A percentile compares a stretch with the other conserved stretches of the same genome.
phyloP scores from a whole-genome alignment of 192 early-diverging fungal genomes.

The Coemansia sp. region DNA sequence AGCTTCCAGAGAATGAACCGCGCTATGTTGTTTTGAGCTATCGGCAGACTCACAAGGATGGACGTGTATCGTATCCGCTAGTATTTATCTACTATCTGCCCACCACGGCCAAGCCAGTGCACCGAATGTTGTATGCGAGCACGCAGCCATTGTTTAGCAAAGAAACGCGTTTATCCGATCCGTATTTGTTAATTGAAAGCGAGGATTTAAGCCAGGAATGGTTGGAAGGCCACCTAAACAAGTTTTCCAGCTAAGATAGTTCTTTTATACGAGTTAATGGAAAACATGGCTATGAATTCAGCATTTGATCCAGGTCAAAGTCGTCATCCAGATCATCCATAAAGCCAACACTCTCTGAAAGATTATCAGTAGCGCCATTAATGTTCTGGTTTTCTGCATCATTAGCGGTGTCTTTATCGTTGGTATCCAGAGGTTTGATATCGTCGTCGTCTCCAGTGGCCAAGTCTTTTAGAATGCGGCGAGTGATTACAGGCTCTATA shows the following conservation, averaged over 20 bases:
- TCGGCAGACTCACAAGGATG: slow-evolving; percentile 42
- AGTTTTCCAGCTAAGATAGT: slow-evolving; percentile 19
- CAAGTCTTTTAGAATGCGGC: slow-evolving; percentile 25
- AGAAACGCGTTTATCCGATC: slow-evolving; percentile 64
- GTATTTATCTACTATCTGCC: slow-evolving; percentile 70
- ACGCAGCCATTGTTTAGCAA: slow-evolving; percentile 63
- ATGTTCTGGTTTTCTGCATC: neutral
- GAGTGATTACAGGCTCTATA: slow-evolving; percentile 35
- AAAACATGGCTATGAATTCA: too few species aligned
- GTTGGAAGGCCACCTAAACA: slow-evolving; percentile 56
- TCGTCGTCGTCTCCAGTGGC: slow-evolving; percentile 4
- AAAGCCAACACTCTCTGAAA: slow-evolving; percentile 1
- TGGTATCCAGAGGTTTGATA: neutral
- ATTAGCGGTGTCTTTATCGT: neutral
- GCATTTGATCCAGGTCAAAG: slow-evolving; percentile 31
- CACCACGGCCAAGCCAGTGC: slow-evolving; percentile 36
- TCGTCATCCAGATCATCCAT: slow-evolving; percentile 25
- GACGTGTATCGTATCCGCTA: slow-evolving; percentile 71
- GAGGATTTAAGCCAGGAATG: slow-evolving; percentile 68
- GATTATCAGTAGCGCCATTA: neutral
- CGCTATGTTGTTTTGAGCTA: slow-evolving; percentile 53
- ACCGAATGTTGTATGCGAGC: slow-evolving; percentile 55
- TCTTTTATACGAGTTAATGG: neutral
- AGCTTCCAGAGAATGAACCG: slow-evolving; percentile 65
- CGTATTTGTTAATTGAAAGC: slow-evolving; percentile 67